phyloP scores from a whole-genome alignment of 2,329 filamentous ascomycete genomes.

The Knoxdaviesia capensis region DNA sequence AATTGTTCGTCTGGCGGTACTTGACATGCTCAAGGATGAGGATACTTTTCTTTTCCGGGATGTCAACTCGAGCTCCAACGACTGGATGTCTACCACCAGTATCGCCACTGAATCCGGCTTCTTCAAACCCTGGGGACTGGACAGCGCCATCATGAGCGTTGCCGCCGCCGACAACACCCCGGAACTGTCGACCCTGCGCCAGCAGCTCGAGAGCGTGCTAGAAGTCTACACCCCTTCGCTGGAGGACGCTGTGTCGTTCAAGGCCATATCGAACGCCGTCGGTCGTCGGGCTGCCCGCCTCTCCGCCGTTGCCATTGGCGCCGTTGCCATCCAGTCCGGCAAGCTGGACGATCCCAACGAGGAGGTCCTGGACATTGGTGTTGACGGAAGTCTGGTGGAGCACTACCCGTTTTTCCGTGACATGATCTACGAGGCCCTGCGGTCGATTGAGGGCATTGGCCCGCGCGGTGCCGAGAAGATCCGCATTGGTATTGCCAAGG shows the following conservation, averaged over 20 bases:
- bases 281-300: slow-evolving; percentile 76
- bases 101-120: slow-evolving; percentile 47
- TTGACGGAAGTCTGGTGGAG: slow-evolving; percentile 86
- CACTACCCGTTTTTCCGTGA: slow-evolving; percentile 88
- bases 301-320: slow-evolving; percentile 71
- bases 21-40: slow-evolving; percentile 51
- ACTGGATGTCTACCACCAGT: slow-evolving; percentile 46
- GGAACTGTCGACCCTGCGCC: slow-evolving; percentile 52
- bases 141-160: slow-evolving; percentile 76
- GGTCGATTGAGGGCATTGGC: slow-evolving; percentile 60
- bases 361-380: slow-evolving; percentile 69
- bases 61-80: slow-evolving; percentile 51
- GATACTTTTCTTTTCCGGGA: slow-evolving; percentile 55
- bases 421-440: slow-evolving; percentile 67
- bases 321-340: slow-evolving; percentile 63
- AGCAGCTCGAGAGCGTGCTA: slow-evolving; percentile 58
- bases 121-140: slow-evolving; percentile 69
- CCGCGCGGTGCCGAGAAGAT: slow-evolving; percentile 63
- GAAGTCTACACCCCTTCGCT: slow-evolving; percentile 55
- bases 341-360: slow-evolving; percentile 43
- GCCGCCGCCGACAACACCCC: slow-evolving; percentile 62
- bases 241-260: slow-evolving; percentile 78
- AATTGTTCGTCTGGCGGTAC: slow-evolving; percentile 60
- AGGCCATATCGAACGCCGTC: slow-evolving; percentile 62
- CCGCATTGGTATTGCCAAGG: slow-evolving; percentile 88